phyloP scores from a whole-genome alignment of 441 rosid species.

The Omphalea diandra region DNA sequence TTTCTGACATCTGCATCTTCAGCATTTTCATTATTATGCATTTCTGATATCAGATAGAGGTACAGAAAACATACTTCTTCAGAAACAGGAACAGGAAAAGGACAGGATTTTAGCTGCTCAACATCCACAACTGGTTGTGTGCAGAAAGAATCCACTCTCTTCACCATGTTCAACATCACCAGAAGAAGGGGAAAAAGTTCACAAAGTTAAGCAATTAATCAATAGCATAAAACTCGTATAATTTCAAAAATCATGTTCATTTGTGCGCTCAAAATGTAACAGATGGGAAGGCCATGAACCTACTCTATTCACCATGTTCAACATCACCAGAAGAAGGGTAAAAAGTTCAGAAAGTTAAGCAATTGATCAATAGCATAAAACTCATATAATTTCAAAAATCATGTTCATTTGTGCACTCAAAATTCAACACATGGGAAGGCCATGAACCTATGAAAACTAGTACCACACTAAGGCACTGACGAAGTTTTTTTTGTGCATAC shows the following conservation, averaged over 20 bases:
- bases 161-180: conserved; percentile 12
- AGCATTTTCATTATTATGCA: background rate
- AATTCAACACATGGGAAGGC: background rate
- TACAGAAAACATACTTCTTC: conserved; percentile 37
- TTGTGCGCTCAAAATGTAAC: background rate
- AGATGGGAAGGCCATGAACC: background rate
- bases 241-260: background rate
- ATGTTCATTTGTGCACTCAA: background rate
- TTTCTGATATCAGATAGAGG: background rate
- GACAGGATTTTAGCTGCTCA: conserved; percentile 23
- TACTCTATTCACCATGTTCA: conserved; percentile 31
- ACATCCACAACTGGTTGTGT: conserved; percentile 20
- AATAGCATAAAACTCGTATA: background rate
- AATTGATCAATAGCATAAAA: background rate
- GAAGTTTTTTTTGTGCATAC: conserved; percentile 25
- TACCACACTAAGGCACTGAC: no score
- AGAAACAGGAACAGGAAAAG: conserved; percentile 31
- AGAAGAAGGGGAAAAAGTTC: background rate
- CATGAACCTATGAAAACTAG: no score
- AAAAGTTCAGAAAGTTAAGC: background rate
- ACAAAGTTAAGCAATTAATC: background rate
- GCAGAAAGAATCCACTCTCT: conserved; percentile 36
- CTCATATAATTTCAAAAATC: background rate
- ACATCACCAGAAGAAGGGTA: background rate
- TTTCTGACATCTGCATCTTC: no score